Percentiles rank a stretch among this genome's conserved stretches.
Conservation (phyloP, 768 basidiomycete genomes). For the Pleurotus salmoneostramineus region DNA sequence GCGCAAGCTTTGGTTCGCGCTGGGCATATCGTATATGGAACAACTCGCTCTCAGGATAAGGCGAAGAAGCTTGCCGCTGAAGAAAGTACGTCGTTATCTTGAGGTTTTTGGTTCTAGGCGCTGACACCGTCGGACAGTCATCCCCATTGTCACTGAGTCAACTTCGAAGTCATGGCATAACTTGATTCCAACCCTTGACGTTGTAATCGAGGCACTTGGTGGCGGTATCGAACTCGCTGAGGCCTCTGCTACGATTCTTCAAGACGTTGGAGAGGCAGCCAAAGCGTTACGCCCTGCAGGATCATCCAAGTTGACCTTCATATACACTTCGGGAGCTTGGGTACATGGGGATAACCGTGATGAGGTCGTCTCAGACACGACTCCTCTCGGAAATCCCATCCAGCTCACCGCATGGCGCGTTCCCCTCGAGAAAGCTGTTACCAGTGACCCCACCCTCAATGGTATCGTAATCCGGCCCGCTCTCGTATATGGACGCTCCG, state of each 20-base stretch:
- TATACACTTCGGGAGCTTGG: conserved; percentile 44
- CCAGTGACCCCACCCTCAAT: conserved; percentile 24
- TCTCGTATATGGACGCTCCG: conserved; percentile 38
- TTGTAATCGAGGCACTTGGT: conserved; percentile 26
- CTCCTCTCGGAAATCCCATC: conserved; percentile 21
- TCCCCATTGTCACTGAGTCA: conserved; percentile 28
- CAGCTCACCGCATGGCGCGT: conserved; percentile 28
- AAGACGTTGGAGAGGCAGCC: conserved; percentile 20
- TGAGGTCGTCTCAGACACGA: conserved; percentile 27
- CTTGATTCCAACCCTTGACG: conserved; percentile 26
- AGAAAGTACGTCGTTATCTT: conserved; percentile 27
- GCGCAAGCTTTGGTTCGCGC: conserved; percentile 40
- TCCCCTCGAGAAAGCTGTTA: conserved; percentile 25
- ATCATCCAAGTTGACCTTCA: conserved; percentile 36
- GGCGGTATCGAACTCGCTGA: conserved; percentile 14
- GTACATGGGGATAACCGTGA: conserved; percentile 33
- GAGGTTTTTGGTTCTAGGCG: not conserved
- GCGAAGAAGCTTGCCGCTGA: conserved; percentile 28
- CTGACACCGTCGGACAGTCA: conserved; percentile 21
- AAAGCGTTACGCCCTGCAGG: conserved; percentile 19
- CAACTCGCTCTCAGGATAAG: conserved; percentile 32
- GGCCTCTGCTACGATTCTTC: conserved; percentile 17
- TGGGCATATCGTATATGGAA: conserved; percentile 42
- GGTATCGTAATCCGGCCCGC: conserved; percentile 43
- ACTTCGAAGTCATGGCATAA: conserved; percentile 19